A percentile compares a stretch with the other conserved stretches of the same genome.
These are phyloP conservation scores for Geosmithia flava DNA, from an alignment of 2,329 filamentous ascomycete genomes.

Conservation along the genomic window DNA sequence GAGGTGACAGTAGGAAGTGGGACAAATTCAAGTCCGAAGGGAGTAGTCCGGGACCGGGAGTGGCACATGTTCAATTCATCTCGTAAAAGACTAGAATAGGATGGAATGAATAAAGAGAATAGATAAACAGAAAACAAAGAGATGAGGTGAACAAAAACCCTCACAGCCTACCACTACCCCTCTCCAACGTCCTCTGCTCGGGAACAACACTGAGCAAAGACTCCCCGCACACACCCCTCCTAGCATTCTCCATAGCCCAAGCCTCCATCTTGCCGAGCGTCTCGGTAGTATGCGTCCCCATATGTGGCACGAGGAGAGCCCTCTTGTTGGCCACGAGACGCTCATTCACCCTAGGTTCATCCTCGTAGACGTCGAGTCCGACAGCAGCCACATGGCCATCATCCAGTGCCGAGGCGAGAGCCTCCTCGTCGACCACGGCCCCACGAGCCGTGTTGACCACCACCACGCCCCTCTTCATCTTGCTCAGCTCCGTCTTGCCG, in stretches of 20 bases:
- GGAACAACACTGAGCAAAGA: neutral
- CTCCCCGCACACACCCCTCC: neutral
- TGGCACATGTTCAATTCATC: too few species aligned
- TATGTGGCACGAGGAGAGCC: slow-evolving; percentile 5
- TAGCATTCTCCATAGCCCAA: slow-evolving; percentile 1
- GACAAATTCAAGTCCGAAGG: too few species aligned
- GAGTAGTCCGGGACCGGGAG: too few species aligned
- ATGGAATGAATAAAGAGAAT: too few species aligned
- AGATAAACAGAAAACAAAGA: too few species aligned
- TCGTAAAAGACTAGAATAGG: too few species aligned
- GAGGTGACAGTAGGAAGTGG: too few species aligned
- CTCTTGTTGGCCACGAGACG: slow-evolving; percentile 3
- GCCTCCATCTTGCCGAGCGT: slow-evolving; percentile 3
- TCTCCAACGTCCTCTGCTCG: neutral
- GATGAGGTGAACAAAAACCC: too few species aligned
- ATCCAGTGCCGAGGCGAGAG: slow-evolving; percentile 53
- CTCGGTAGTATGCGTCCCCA: slow-evolving; percentile 5
- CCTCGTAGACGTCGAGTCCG: slow-evolving; percentile 60
- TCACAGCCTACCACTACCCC: neutral
- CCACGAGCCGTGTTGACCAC: slow-evolving; percentile 62
- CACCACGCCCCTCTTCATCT: slow-evolving; percentile 62
- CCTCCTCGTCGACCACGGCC: slow-evolving; percentile 60
- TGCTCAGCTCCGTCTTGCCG: slow-evolving; percentile 45
- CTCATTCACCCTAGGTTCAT: slow-evolving; percentile 38
- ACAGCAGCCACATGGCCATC: slow-evolving; percentile 46